A percentile compares a stretch with the other conserved stretches of the same genome.
phyloP scores from a whole-genome alignment of 163 green algal genomes.

The Scenedesmus sp. region DNA sequence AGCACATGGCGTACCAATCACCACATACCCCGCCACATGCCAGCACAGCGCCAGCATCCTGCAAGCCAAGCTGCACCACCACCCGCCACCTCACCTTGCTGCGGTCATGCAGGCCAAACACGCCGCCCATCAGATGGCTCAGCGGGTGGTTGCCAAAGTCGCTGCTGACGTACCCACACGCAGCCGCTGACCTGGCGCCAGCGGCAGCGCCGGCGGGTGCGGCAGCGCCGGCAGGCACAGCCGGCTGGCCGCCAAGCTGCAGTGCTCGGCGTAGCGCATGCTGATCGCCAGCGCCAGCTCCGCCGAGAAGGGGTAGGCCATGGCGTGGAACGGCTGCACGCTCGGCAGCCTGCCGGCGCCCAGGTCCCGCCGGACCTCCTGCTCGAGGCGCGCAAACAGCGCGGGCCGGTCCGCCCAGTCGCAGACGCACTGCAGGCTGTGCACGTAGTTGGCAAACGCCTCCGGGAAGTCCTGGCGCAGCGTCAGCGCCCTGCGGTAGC shows the following conservation, averaged over 20 bases:
- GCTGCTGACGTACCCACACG: constrained; percentile 87
- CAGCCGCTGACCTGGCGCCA: constrained; percentile 74
- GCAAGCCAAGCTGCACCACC: too few species aligned
- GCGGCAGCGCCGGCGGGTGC: constrained; percentile 69
- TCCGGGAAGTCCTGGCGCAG: constrained; percentile 83
- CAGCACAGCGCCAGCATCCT: too few species aligned
- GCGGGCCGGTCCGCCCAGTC: constrained; percentile 81
- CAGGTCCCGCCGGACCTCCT: constrained; percentile 68
- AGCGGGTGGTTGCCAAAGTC: constrained; percentile 97
- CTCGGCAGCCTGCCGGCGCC: constrained; percentile 70
- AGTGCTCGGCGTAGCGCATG: constrained; percentile 77
- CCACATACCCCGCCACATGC: too few species aligned
- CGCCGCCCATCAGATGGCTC: constrained; percentile 91
- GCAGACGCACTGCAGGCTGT: constrained; percentile 89
- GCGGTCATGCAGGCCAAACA: constrained; percentile 90
- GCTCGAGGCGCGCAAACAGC: constrained; percentile 78
- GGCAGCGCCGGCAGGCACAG: constrained; percentile 66
- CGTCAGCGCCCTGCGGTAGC: constrained; percentile 77
- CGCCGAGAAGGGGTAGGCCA: constrained; percentile 88
- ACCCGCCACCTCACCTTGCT: not conserved
- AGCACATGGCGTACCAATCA: too few species aligned
- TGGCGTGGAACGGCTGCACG: constrained; percentile 95
- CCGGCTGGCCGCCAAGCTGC: constrained; percentile 63
- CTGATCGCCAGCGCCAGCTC: constrained; percentile 80
- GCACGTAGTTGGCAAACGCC: constrained; percentile 89